Evolutionary conservation across 257 asterid species (phyloP).

Genomic region (Plantago ovata): DNA sequence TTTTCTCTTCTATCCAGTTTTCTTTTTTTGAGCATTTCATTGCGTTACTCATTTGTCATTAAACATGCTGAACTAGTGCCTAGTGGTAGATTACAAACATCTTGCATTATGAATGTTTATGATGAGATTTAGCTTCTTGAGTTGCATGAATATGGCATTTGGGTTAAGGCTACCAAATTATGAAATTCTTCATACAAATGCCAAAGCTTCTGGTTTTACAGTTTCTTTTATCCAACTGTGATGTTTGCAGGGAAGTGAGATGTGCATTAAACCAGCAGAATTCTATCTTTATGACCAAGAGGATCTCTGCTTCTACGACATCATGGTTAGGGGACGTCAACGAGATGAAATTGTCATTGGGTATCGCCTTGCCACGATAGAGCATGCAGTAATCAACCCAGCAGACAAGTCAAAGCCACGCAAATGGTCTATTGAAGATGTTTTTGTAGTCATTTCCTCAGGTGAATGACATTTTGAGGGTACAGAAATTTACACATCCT

Average conservation of each 20-base stretch:
- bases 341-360: conserved; percentile 77
- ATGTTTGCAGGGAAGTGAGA: conserved; percentile 72
- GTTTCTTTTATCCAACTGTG: too few species aligned
- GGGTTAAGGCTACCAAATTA: too few species aligned
- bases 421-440: conserved; percentile 86
- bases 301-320: conserved; percentile 77
- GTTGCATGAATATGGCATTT: too few species aligned
- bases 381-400: conserved; percentile 85
- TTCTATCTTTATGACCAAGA: conserved; percentile 91
- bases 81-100: too few species aligned
- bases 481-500: conserved; percentile 1
- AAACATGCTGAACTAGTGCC: too few species aligned
- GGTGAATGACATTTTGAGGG: conserved; percentile 39
- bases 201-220: too few species aligned
- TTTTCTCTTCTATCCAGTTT: too few species aligned
- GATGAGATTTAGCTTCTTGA: too few species aligned
- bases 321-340: conserved; percentile 83
- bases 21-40: too few species aligned
- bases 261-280: conserved; percentile 96
- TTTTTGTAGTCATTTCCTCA: conserved; percentile 73
- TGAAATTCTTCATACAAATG: too few species aligned
- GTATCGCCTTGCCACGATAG: conserved; percentile 67
- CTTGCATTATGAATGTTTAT: too few species aligned
- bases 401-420: conserved; percentile 48
- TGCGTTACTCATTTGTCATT: too few species aligned